phyloP scores from a whole-genome alignment of 2,329 filamentous ascomycete species.

The Sporothrix mexicana region DNA sequence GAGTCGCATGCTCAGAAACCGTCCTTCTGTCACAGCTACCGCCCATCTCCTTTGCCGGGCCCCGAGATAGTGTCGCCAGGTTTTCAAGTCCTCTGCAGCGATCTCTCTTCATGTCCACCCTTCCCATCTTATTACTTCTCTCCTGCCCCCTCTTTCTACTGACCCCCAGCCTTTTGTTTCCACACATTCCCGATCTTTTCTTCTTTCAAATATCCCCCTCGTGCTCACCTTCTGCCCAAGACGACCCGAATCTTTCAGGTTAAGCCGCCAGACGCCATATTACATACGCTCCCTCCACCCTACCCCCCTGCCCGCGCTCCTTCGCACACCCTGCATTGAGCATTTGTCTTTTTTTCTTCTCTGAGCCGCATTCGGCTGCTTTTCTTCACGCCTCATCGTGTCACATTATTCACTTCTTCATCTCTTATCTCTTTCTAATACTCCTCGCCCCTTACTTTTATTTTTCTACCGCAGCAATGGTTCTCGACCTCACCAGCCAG shows the following conservation, averaged over 20 bases:
- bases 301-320: conserved; percentile 11
- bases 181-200: neutral
- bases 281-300: conserved; percentile 16
- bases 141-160: neutral
- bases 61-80: neutral
- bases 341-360: neutral
- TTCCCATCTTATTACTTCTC: conserved; percentile 1
- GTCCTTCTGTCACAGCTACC: neutral
- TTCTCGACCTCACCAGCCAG: conserved; percentile 4
- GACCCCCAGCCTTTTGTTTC: neutral
- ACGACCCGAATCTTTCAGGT: neutral
- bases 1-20: neutral
- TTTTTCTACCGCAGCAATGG: conserved; percentile 1
- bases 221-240: conserved; percentile 5
- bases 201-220: neutral
- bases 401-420: neutral
- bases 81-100: neutral
- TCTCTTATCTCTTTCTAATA: neutral
- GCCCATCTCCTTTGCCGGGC: conserved; percentile 5
- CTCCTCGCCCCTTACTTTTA: neutral
- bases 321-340: conserved; percentile 6
- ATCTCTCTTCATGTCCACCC: neutral
- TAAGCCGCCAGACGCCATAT: neutral
- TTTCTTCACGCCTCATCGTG: neutral
- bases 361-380: conserved; percentile 6